phyloP scores from a whole-genome alignment of 805 yeast genomes.

The Cyberlindnera mycetangii region DNA sequence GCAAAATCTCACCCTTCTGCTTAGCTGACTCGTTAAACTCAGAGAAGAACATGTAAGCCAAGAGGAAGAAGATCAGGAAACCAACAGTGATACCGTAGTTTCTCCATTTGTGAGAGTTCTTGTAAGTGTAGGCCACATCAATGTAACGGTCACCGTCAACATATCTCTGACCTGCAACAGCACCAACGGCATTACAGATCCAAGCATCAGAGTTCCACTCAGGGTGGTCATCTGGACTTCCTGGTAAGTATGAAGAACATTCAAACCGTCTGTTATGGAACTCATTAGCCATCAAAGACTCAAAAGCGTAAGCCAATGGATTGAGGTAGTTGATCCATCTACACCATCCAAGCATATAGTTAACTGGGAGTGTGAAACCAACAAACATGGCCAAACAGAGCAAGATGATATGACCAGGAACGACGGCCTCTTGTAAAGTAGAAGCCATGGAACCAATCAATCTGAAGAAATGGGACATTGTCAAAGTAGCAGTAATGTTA shows the following conservation, averaged over 20 bases:
- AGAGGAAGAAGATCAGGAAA: conserved; percentile 52
- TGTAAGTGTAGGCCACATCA: conserved; percentile 40
- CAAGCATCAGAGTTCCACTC: conserved; percentile 30
- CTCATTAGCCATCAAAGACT: conserved; percentile 56
- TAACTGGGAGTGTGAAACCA: conserved; percentile 58
- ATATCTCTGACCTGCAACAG: conserved; percentile 45
- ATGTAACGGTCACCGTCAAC: conserved; percentile 56
- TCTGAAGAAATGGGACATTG: conserved; percentile 60
- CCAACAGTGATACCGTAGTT: conserved; percentile 60
- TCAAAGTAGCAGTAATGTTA: conserved; percentile 40
- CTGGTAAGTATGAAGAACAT: conserved; percentile 49
- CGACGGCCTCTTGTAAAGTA: conserved; percentile 52
- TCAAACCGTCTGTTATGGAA: conserved; percentile 43
- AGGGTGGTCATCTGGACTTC: conserved; percentile 27
- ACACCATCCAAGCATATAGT: conserved; percentile 59
- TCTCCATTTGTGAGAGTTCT: conserved; percentile 54
- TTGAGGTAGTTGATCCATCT: conserved; percentile 62
- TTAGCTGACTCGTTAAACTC: conserved; percentile 60
- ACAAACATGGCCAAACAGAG: conserved; percentile 48
- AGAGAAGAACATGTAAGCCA: conserved; percentile 48
- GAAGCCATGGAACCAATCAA: conserved; percentile 47
- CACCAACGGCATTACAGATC: conserved; percentile 57
- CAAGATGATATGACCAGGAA: conserved; percentile 52
- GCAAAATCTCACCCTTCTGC: conserved; percentile 69
- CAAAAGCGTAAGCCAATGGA: conserved; percentile 57